Evolutionary conservation across 2,329 filamentous ascomycete genomes (phyloP), one percentile per base, ranked within the genome.

Genomic region (Aspergillus spinulosporus): DNA sequence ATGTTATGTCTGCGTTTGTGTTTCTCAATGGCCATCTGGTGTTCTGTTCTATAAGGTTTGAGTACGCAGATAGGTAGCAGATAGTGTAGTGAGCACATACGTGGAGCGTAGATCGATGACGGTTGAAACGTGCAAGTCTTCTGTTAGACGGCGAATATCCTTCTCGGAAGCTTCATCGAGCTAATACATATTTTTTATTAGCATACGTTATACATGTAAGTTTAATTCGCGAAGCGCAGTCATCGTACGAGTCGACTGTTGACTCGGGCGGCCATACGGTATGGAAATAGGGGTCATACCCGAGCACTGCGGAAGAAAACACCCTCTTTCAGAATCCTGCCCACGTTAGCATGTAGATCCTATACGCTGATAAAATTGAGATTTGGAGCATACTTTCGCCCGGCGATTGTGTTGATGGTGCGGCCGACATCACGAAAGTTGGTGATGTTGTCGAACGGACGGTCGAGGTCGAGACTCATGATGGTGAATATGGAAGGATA

Each of bases 71-170:
- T 12, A 11, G 37, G 43, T n/a, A 42, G 8, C 12, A 11, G 11
- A 46, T 21, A 26, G 39, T 14, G 28, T 43, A n/a, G 9, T 5
- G 31, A 34, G 34, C 34, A 57, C 72, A 58, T 80, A 90, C 85
- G 87, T 85, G 59, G 90, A 90, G 54, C 92, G 84, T 7, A 96
- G 77, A 75, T 96, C 92, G 58, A 96, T 82, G 40, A 96, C 83
- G 2, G 86, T 90, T 62, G 80, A 83, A 61, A 96, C 83, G 21
- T 82, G 80, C 63, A 87, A 81, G 32, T 84, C 80, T 5, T 85
- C 73, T 7, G 77, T 72, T 8, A 96, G 79, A 32, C 78, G 75
- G 34, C 77, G 69, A 54, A 83, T 82, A 72, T 96, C 92, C 36
- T 78, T 69, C 15, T 79, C 66, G 0, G 88, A 88, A 36, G 90